These are phyloP conservation scores for Emmonsiellopsis sp. DNA, from an alignment of 2,329 filamentous ascomycete genomes.

Conservation along the genomic window DNA sequence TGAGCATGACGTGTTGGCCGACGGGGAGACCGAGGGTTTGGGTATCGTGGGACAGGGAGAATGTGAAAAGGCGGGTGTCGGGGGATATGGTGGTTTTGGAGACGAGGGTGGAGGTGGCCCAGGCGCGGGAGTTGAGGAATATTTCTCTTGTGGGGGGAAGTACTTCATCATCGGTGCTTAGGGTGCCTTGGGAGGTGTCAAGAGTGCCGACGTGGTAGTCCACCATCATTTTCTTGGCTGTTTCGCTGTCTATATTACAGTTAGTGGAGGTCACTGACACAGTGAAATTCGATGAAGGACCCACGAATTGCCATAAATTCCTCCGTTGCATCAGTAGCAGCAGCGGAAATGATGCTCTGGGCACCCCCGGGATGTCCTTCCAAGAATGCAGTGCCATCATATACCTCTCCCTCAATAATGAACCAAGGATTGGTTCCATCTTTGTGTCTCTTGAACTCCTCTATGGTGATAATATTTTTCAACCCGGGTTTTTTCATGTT, in stretches of 20 bases:
- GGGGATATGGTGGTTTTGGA: constrained; percentile 61
- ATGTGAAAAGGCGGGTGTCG: constrained; percentile 75
- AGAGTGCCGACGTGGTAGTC: constrained; percentile 76
- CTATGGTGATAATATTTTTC: constrained; percentile 54
- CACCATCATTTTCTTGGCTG: constrained; percentile 82
- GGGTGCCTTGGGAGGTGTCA: constrained; percentile 46
- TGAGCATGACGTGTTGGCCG: constrained; percentile 81
- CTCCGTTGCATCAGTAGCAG: constrained; percentile 73
- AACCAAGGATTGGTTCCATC: constrained; percentile 69
- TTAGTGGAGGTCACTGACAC: neutral
- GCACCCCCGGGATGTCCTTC: constrained; percentile 79
- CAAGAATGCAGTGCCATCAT: constrained; percentile 73
- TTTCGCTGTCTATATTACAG: constrained; percentile 66
- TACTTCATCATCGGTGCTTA: constrained; percentile 40
- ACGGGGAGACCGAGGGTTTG: constrained; percentile 70
- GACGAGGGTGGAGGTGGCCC: constrained; percentile 65
- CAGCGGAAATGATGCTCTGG: constrained; percentile 71
- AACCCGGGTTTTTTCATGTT: constrained; percentile 66
- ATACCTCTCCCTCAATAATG: constrained; percentile 78
- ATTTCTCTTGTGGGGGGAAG: constrained; percentile 40
- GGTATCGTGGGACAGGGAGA: constrained; percentile 61
- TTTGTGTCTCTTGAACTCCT: constrained; percentile 63
- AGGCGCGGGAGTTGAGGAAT: constrained; percentile 64
- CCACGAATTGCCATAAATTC: constrained; percentile 88
- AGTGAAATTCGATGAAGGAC: constrained; percentile 25